Percentiles rank a stretch among this genome's conserved stretches.
Conservation (phyloP, 768 basidiomycete genomes). For the Trametes meyenii region DNA sequence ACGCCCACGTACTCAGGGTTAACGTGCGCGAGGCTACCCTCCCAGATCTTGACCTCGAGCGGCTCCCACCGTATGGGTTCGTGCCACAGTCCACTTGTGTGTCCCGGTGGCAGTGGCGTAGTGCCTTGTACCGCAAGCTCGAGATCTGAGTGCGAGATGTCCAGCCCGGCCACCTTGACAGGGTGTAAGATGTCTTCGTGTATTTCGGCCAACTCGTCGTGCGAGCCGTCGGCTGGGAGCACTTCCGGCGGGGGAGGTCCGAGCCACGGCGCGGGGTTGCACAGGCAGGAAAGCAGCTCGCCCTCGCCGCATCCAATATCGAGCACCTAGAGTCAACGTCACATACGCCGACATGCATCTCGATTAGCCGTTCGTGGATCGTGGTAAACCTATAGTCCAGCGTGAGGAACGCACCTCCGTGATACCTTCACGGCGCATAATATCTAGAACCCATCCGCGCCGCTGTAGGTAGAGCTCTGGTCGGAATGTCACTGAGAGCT, state of each 20-base stretch:
- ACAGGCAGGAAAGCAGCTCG: conserved; percentile 65
- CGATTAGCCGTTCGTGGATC: background rate
- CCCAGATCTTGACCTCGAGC: conserved; percentile 67
- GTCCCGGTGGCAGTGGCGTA: conserved; percentile 39
- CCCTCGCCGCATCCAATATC: conserved; percentile 90
- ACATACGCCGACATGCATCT: background rate
- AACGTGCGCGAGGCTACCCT: conserved; percentile 68
- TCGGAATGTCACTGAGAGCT: conserved; percentile 32
- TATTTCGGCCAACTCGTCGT: background rate
- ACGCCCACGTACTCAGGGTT: conserved; percentile 67
- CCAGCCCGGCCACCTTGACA: conserved; percentile 58
- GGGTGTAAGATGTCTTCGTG: conserved; percentile 23
- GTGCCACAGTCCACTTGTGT: background rate
- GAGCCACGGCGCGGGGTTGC: conserved; percentile 76
- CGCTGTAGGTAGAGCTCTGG: conserved; percentile 33
- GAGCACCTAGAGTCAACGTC: conserved; percentile 52
- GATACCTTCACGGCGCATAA: conserved; percentile 30
- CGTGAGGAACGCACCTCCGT: conserved; percentile 21
- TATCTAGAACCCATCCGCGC: conserved; percentile 34
- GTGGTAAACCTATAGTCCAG: background rate
- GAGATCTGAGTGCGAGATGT: conserved; percentile 60
- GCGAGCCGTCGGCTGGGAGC: conserved; percentile 7
- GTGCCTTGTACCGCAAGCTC: conserved; percentile 52
- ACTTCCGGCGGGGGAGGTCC: conserved; percentile 34
- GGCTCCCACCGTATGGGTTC: conserved; percentile 64